Base-by-base conservation (phyloP, 306 rosid genomes). In the Bauhinia variegata region DNA sequence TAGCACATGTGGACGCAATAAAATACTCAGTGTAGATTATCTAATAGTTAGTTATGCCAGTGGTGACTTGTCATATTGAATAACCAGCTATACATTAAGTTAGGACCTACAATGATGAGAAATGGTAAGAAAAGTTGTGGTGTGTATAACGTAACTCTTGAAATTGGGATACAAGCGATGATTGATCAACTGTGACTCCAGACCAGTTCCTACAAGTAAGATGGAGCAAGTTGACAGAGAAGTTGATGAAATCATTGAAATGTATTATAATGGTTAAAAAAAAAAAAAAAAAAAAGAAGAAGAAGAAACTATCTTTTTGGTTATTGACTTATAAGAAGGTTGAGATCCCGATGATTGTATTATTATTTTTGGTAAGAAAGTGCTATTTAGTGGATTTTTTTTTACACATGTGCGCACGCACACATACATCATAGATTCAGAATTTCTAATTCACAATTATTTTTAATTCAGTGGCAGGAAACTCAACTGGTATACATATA, bases 401-500 rank as follows among this genome's bases (percentile, higher is more conserved):
- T 5, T 9, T 59, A 43, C 23, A 12, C 67, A 32, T 53, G 4
- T 34, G 42, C 53, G 4, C 64, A 50, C 42, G 5, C 10, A 31
- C 5, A 48, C 30, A 11, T 46, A 7, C 16, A 14, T 60, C 49
- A 32, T 47, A 68, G 28, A 61, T 43, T 49, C 31, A 16, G 54
- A 57, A 73, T 36, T 59, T 72, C 70, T 74, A 66, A 85, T 77
- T 33, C 43, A n/a, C n/a, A 13, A 57, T 68, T 48, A 2, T 79
- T 55, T 72, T 73, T 75, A 30, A 66, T 82, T 63, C 82, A 95
- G 99, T 95, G 99, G 99, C 99, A 68, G 99, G 99, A 73, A 79
- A 75, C 75, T 83, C 99, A n/a, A 87, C 83, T 47, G 97, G 97
- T 63, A 77, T 95, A 71, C 86, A 50, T 71, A 84, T 86, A 79